Percentiles rank a stretch among this genome's conserved stretches.
Evolutionary conservation across 768 basidiomycete species (phyloP).

Genomic region (Collybia mongolica): DNA sequence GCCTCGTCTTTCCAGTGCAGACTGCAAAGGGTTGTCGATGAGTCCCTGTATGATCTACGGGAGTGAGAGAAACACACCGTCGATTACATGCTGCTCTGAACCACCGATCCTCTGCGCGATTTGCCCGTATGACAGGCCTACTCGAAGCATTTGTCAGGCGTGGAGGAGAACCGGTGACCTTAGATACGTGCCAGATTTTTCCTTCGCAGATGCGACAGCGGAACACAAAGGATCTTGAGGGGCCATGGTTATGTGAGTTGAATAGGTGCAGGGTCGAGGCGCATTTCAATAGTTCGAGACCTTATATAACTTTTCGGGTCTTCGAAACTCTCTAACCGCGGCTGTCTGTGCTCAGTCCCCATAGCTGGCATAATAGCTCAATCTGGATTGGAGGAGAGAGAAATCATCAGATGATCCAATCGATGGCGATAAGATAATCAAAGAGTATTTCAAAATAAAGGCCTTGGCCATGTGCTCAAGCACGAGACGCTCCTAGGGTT

Average conservation of each 20-base stretch:
- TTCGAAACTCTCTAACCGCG: neutral
- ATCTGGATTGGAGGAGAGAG: neutral
- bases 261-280: neutral
- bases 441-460: neutral
- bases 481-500: too few relatives aligned
- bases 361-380: neutral
- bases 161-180: neutral
- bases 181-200: slow-evolving; percentile 39
- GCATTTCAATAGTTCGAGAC: neutral
- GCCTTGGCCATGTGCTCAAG: too few relatives aligned
- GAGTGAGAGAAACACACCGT: slow-evolving; percentile 39
- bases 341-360: neutral
- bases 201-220: slow-evolving; percentile 54
- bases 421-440: slow-evolving; percentile 5
- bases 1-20: slow-evolving; percentile 38
- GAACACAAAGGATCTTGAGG: slow-evolving; percentile 48
- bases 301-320: neutral
- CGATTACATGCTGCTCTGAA: slow-evolving; percentile 46
- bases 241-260: slow-evolving; percentile 10
- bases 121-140: slow-evolving; percentile 46
- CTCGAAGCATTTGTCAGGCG: neutral
- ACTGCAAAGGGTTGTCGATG: too few relatives aligned
- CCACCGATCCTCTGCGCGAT: slow-evolving; percentile 47
- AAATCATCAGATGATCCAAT: slow-evolving; percentile 13
- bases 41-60: neutral